Evolutionary conservation across 495 filamentous ascomycete genomes (phyloP).

Genomic region (Talaromyces wortmannii): DNA sequence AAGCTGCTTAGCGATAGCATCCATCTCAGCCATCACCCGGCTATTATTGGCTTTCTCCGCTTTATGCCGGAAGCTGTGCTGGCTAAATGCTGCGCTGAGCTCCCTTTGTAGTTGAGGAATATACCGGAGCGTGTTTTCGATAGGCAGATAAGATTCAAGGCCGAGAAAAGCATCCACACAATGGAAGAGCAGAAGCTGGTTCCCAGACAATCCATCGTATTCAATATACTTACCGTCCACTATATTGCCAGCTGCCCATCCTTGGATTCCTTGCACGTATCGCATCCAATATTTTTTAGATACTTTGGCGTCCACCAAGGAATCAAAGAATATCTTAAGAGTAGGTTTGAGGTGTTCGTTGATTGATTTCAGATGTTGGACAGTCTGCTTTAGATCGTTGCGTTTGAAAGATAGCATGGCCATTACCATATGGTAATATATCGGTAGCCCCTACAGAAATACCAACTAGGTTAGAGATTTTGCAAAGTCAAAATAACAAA

Average conservation of each 20-base stretch:
- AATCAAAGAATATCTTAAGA: conserved; percentile 22
- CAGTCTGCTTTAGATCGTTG: conserved; percentile 11
- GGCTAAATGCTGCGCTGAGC: conserved; percentile 18
- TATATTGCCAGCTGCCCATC: conserved; percentile 28
- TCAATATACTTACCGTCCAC: conserved; percentile 20
- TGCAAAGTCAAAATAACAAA: background rate
- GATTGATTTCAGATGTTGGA: conserved; percentile 14
- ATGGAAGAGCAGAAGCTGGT: conserved; percentile 34
- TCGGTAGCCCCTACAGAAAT: conserved; percentile 15
- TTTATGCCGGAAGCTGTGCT: conserved; percentile 8
- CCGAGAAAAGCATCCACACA: conserved; percentile 36
- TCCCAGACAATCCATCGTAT: conserved; percentile 38
- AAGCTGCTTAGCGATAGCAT: conserved; percentile 24
- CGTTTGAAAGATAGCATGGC: conserved; percentile 15
- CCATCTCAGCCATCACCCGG: conserved; percentile 18
- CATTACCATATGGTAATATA: conserved; percentile 24
- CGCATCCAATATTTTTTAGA: conserved; percentile 23
- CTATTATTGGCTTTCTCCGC: conserved; percentile 12
- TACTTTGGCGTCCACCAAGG: conserved; percentile 12
- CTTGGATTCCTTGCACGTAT: conserved; percentile 35
- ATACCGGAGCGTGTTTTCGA: conserved; percentile 14
- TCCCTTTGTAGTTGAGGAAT: conserved; percentile 23
- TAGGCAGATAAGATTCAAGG: conserved; percentile 26
- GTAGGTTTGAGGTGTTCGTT: conserved; percentile 13
- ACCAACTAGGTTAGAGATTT: background rate